Conservation (phyloP, 352 stramenopile species). For the Peronospora destructor region DNA sequence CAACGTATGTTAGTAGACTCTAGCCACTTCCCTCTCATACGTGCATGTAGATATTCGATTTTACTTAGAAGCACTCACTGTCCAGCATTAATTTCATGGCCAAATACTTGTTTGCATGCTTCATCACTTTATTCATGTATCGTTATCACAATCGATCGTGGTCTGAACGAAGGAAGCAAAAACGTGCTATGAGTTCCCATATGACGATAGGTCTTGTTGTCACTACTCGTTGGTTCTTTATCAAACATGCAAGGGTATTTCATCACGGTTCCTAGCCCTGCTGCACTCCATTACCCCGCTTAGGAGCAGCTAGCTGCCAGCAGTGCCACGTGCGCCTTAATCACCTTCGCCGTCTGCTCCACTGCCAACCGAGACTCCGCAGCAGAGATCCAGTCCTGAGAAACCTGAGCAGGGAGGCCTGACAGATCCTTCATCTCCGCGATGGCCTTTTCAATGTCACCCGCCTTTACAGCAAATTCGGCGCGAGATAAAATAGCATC, state of each 20-base stretch:
- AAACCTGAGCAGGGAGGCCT: constrained; percentile 58
- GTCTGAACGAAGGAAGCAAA: background rate
- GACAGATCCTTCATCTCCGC: constrained; percentile 61
- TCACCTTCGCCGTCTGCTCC: constrained; percentile 75
- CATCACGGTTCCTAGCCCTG: constrained; percentile 3
- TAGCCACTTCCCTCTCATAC: constrained; percentile 5
- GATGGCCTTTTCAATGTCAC: constrained; percentile 69
- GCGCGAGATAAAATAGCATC: constrained; percentile 75
- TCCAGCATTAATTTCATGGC: background rate
- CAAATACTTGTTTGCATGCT: background rate
- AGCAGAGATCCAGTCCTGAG: constrained; percentile 68
- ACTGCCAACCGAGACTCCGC: constrained; percentile 69
- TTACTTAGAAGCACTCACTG: background rate
- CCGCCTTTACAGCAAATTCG: constrained; percentile 75
- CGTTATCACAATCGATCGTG: background rate
- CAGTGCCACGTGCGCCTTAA: constrained; percentile 78
- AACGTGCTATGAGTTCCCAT: constrained; percentile 4
- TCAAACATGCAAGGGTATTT: constrained; percentile 23
- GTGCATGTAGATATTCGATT: constrained; percentile 27
- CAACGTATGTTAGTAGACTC: constrained; percentile 2
- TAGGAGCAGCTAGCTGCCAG: constrained; percentile 80
- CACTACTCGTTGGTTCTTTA: constrained; percentile 21
- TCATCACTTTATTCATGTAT: background rate
- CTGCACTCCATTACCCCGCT: constrained; percentile 5
- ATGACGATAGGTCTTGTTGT: constrained; percentile 3